Base-by-base conservation (phyloP, 2,329 filamentous ascomycete genomes). In the Cryphonectria japonica region DNA sequence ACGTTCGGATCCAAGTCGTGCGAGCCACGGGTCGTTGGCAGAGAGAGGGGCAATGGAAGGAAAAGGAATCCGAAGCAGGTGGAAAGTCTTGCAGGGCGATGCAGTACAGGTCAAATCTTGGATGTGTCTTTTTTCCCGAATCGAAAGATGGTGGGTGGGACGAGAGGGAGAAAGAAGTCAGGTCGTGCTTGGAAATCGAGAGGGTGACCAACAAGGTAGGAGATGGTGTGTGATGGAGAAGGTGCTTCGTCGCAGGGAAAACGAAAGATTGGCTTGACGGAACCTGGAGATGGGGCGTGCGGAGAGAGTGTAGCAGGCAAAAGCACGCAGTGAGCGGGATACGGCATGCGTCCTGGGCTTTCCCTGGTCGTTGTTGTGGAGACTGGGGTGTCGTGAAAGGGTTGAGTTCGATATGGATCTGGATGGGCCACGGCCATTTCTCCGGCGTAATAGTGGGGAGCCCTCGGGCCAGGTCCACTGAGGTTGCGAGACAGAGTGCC, bases 371-470 rank as follows among this genome's bases (percentile, higher is more conserved):
- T 63, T 16, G 22, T 43, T 37, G 68, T 64, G 73, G 69, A 64
- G 73, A 71, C 70, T 68, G 64, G 59, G 73, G 69, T 37, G 68
- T 68, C 64, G 68, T 67, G 69, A 63, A 71, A 72, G 69, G 62
- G 68, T 72, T 70, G 69, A 72, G 63, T 64, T 70, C 66, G 69
- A 68, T 73, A 74, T 77, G 81, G 79, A 80, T 80, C 79, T 79
- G 80, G 77, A 78, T 79, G 78, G 77, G 76, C 80, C 78, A 81
- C 85, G 86, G 86, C 85, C 84, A 79, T 86, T 85, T 87, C 79
- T 81, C 85, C 86, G 86, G 86, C 84, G 80, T 83, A 87, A 87
- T 86, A 85, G 86, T 88, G 85, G 85, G 83, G 84, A 78, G 76
- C 57, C 71, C 66, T 75, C 74, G 75, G 77, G 73, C 76, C 73